Evolutionary conservation across 352 stramenopile genomes (phyloP).

Genomic region (Globisporangium camurandrum): DNA sequence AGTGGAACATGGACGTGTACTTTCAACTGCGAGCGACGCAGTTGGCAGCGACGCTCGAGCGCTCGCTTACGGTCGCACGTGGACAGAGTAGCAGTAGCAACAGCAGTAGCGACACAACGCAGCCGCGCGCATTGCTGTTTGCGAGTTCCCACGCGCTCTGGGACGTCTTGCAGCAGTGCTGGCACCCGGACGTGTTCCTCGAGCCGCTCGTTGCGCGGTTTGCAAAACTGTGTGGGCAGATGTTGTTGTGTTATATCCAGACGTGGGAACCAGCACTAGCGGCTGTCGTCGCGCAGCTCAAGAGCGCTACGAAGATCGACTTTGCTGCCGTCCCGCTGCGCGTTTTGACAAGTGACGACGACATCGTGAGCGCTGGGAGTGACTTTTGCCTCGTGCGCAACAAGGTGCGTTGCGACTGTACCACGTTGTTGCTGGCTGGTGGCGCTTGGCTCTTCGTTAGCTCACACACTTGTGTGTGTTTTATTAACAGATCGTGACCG

Average conservation of each 20-base stretch:
- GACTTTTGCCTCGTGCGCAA: constrained; percentile 58
- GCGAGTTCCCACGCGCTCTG: constrained; percentile 44
- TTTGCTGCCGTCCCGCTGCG: constrained; percentile 30
- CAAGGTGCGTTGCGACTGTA: constrained; percentile 29
- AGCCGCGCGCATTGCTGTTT: constrained; percentile 43
- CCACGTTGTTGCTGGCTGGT: not conserved
- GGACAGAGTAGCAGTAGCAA: constrained; percentile 13
- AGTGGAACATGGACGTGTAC: constrained; percentile 87
- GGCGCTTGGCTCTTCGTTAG: constrained; percentile 1
- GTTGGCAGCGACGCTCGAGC: constrained; percentile 39
- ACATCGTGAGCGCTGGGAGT: constrained; percentile 60
- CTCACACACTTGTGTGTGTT: not conserved
- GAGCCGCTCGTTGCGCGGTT: constrained; percentile 49
- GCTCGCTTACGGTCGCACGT: constrained; percentile 32
- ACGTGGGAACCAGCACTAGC: constrained; percentile 48
- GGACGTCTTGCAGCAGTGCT: constrained; percentile 47
- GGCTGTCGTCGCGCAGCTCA: constrained; percentile 33
- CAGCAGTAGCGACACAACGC: too few species aligned
- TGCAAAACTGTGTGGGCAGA: constrained; percentile 62
- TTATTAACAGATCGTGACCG: constrained; percentile 32
- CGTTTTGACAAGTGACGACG: constrained; percentile 45
- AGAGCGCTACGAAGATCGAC: constrained; percentile 38
- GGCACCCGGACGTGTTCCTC: constrained; percentile 48
- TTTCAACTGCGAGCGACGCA: constrained; percentile 69
- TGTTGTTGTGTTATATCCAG: constrained; percentile 51